Percentiles rank a stretch among this genome's conserved stretches.
phyloP scores from a whole-genome alignment of 2,329 filamentous ascomycete species.

The Pyrenochaeta sp. region DNA sequence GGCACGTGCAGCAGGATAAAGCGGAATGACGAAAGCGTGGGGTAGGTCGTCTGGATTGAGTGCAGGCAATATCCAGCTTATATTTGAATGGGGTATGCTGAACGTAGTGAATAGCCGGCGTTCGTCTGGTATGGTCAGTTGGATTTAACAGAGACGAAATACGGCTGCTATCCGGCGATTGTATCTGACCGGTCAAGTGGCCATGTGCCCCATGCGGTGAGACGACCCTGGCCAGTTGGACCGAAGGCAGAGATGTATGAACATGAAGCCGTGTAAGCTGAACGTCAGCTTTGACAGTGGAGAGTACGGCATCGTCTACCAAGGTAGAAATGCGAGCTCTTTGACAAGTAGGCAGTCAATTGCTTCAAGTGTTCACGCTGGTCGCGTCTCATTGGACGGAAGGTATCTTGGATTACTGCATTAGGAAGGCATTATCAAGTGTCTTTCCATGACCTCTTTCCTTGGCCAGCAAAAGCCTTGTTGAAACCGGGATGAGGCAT shows the following conservation, averaged over 20 bases:
- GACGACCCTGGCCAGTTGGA: neutral
- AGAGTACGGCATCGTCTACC: no score
- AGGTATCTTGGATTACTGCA: constrained; percentile 3
- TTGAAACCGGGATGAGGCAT: neutral
- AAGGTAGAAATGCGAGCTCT: neutral
- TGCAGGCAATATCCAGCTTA: neutral
- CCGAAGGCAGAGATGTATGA: neutral
- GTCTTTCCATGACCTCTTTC: no score
- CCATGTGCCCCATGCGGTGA: neutral
- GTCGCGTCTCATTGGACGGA: constrained; percentile 8
- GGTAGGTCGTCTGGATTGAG: neutral
- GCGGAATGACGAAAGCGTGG: constrained; percentile 18
- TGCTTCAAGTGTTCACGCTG: neutral
- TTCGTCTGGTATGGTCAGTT: neutral
- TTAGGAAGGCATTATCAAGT: constrained; percentile 1
- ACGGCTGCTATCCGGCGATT: neutral
- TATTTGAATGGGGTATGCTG: neutral
- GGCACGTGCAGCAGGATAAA: constrained; percentile 27
- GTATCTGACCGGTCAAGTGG: neutral
- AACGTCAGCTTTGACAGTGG: neutral
- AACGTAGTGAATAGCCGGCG: neutral
- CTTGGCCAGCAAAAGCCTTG: no score
- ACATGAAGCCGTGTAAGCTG: neutral
- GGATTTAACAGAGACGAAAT: neutral
- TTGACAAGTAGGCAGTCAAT: neutral